These are phyloP conservation scores for Saturnispora sanitii DNA, from an alignment of 805 yeast species.

Conservation along the genomic window DNA sequence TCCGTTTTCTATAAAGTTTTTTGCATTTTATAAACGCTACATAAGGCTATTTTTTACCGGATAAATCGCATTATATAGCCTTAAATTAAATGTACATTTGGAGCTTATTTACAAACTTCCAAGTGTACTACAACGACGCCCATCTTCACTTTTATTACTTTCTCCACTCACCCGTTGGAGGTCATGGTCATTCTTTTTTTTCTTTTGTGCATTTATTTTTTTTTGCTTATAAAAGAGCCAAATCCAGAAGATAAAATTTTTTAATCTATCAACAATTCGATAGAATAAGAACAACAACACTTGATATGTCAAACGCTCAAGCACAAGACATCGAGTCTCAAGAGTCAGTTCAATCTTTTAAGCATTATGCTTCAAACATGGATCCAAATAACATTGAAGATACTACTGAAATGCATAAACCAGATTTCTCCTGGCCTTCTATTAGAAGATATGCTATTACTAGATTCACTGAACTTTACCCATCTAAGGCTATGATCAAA, in stretches of 20 bases:
- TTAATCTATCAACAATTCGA: background rate
- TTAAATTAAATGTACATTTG: too few species aligned
- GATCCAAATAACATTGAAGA: conserved; percentile 7
- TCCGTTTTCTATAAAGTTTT: too few species aligned
- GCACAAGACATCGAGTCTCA: conserved; percentile 3
- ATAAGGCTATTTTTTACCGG: too few species aligned
- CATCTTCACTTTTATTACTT: background rate
- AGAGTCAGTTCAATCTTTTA: conserved; percentile 7
- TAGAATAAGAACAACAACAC: background rate
- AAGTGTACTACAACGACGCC: too few species aligned
- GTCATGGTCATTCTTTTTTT: background rate
- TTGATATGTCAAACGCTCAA: background rate
- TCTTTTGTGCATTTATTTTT: background rate
- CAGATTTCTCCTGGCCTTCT: conserved; percentile 24
- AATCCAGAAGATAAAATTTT: background rate
- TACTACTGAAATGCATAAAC: conserved; percentile 16
- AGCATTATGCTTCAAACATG: conserved; percentile 1
- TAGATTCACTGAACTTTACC: conserved; percentile 41
- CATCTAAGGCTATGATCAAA: conserved; percentile 32
- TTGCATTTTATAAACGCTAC: too few species aligned
- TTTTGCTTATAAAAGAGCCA: background rate
- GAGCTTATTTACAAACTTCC: too few species aligned
- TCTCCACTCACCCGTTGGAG: background rate
- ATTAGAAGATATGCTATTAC: conserved; percentile 32
- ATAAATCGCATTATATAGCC: too few species aligned